phyloP scores from a whole-genome alignment of 2,329 filamentous ascomycete species.

The Paecilomyces sp. region DNA sequence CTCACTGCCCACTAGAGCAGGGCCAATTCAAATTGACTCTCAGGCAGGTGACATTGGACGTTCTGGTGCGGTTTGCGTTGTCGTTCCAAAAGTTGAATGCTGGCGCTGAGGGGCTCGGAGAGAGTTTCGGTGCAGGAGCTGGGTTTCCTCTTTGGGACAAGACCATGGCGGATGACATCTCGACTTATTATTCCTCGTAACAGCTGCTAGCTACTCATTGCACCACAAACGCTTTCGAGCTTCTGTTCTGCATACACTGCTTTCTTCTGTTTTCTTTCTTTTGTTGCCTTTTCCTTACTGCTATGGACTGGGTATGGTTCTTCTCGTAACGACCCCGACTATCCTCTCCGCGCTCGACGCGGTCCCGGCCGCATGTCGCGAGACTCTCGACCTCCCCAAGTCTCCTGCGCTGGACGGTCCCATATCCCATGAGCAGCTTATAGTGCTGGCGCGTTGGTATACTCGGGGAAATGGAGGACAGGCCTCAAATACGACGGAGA shows the following conservation, averaged over 20 bases:
- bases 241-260: neutral
- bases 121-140: slow-evolving; percentile 9
- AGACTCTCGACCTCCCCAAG: slow-evolving; percentile 27
- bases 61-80: neutral
- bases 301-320: slow-evolving; percentile 27
- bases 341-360: slow-evolving; percentile 33
- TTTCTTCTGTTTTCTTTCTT: slow-evolving; percentile 1
- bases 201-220: slow-evolving; percentile 2
- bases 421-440: slow-evolving; percentile 36
- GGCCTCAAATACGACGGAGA: slow-evolving; percentile 15
- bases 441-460: slow-evolving; percentile 27
- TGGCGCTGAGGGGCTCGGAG: neutral
- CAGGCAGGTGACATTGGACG: neutral
- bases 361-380: slow-evolving; percentile 22
- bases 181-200: neutral
- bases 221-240: neutral
- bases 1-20: neutral
- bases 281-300: neutral
- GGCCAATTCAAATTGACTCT: neutral
- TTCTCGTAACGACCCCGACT: slow-evolving; percentile 30
- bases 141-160: slow-evolving; percentile 19
- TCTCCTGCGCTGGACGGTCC: slow-evolving; percentile 21
- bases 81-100: neutral
- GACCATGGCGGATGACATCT: slow-evolving; percentile 3
- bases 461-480: neutral